Evolutionary conservation across 345 rosid species (phyloP).

Genomic region (Carallia brachiata): DNA sequence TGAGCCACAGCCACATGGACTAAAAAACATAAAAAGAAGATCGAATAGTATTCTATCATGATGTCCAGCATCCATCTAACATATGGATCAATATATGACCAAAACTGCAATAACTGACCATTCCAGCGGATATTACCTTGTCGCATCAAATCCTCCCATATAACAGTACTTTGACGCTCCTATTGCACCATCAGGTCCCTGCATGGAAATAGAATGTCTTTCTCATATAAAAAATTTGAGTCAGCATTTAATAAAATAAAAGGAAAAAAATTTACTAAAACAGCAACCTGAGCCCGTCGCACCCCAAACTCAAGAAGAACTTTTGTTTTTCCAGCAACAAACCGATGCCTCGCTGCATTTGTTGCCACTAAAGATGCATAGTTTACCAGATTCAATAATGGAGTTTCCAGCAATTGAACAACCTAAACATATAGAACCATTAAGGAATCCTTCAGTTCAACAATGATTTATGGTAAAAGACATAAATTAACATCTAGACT

Average conservation of each 20-base stretch:
- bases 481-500: too few species aligned
- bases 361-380: conserved; percentile 92
- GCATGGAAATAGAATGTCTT: conserved; percentile 15
- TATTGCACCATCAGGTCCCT: conserved; percentile 99
- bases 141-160: conserved; percentile 96
- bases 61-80: neutral
- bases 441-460: neutral
- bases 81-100: neutral
- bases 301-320: conserved; percentile 87
- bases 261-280: neutral
- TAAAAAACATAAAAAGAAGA: neutral
- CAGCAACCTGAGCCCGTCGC: conserved; percentile 87
- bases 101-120: neutral
- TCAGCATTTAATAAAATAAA: conserved; percentile 6
- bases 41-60: neutral
- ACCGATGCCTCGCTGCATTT: conserved; percentile 93
- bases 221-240: conserved; percentile 20
- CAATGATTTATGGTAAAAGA: neutral
- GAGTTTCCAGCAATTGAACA: conserved; percentile 95
- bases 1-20: neutral
- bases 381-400: conserved; percentile 78
- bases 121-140: conserved; percentile 48
- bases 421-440: conserved; percentile 40
- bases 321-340: conserved; percentile 91
- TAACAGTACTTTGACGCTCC: conserved; percentile 91